phyloP scores from a whole-genome alignment of 2,329 filamentous ascomycete genomes.

The Rutstroemia sp. region DNA sequence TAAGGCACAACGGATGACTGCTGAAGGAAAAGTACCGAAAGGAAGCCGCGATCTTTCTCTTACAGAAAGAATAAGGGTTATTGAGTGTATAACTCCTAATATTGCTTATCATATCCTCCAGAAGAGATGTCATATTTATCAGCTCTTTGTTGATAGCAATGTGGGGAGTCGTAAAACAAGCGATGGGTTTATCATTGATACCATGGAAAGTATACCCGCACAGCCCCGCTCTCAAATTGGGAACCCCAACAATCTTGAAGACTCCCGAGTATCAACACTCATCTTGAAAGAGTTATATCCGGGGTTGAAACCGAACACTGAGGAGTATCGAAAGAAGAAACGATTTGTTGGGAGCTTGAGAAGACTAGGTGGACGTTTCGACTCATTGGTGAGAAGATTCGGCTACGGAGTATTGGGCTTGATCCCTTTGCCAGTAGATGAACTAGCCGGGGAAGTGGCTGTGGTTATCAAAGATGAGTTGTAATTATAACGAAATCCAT shows the following conservation, averaged over 20 bases:
- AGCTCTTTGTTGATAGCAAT: slow-evolving; percentile 5
- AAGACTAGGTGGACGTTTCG: neutral
- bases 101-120: slow-evolving; percentile 1
- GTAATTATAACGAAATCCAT: neutral
- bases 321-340: neutral
- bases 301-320: neutral
- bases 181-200: neutral
- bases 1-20: neutral
- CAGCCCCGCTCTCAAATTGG: neutral
- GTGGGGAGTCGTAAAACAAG: slow-evolving; percentile 1
- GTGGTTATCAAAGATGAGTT: neutral
- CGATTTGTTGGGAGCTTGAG: neutral
- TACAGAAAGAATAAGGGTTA: slow-evolving; percentile 2
- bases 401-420: neutral
- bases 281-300: neutral
- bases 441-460: neutral
- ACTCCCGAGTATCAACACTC: neutral
- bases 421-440: neutral
- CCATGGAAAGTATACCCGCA: neutral
- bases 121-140: slow-evolving; percentile 2
- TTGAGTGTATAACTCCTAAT: slow-evolving; percentile 1
- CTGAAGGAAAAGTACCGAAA: neutral
- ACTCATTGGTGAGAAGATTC: neutral
- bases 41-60: neutral
- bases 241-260: neutral